Evolutionary conservation across 2,329 filamentous ascomycete species (phyloP).

Genomic region (Penicillium sp.): DNA sequence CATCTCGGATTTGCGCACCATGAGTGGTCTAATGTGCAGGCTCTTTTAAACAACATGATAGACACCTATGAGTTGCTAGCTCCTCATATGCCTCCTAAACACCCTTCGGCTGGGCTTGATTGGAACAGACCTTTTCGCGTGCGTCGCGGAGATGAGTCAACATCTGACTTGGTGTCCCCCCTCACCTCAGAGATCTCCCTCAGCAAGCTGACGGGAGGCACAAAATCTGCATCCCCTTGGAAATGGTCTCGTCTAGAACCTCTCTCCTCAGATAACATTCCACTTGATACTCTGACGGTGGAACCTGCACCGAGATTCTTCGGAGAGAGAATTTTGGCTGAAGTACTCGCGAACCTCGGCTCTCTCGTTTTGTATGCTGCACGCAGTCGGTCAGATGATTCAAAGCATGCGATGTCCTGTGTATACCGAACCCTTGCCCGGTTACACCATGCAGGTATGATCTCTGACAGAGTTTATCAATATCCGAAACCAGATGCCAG

Average conservation of each 20-base stretch:
- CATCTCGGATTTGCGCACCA: slow-evolving; percentile 40
- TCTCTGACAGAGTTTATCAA: slow-evolving; percentile 46
- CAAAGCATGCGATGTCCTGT: slow-evolving; percentile 42
- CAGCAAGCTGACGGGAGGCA: slow-evolving; percentile 28
- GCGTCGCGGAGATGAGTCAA: neutral
- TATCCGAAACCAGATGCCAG: slow-evolving; percentile 30
- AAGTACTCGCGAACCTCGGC: slow-evolving; percentile 41
- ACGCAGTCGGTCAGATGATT: slow-evolving; percentile 33
- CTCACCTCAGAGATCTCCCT: slow-evolving; percentile 23
- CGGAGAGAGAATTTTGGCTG: slow-evolving; percentile 30
- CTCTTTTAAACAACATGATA: slow-evolving; percentile 39
- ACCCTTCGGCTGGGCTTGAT: slow-evolving; percentile 8
- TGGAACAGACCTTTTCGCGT: slow-evolving; percentile 10
- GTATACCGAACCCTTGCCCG: slow-evolving; percentile 46
- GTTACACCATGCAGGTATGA: slow-evolving; percentile 44
- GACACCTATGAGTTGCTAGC: slow-evolving; percentile 33
- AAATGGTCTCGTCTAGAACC: slow-evolving; percentile 3
- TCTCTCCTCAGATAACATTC: slow-evolving; percentile 6
- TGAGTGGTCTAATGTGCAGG: slow-evolving; percentile 42
- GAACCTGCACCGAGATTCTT: slow-evolving; percentile 25
- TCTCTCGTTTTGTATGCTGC: slow-evolving; percentile 43
- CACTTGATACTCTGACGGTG: slow-evolving; percentile 24
- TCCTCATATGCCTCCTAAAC: slow-evolving; percentile 14
- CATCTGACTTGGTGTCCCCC: neutral
- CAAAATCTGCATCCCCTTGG: neutral